These are phyloP conservation scores for Austroboletus rostrupii DNA, from an alignment of 1,284 basidiomycete species.

Conservation along the genomic window DNA sequence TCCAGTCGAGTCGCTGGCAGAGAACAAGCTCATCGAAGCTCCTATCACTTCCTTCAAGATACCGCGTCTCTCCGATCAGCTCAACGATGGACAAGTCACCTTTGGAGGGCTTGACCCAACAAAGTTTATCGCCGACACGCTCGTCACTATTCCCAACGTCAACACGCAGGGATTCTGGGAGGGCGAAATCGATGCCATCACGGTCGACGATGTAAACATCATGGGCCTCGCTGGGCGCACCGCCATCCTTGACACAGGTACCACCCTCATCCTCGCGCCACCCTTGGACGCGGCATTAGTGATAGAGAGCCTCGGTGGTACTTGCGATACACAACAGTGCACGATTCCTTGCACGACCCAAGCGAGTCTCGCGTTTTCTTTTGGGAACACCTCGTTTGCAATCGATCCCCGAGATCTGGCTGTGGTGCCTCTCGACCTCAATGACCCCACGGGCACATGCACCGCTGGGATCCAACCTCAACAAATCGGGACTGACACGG, in stretches of 20 bases:
- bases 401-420: conserved; percentile 71
- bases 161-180: conserved; percentile 77
- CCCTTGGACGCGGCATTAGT: conserved; percentile 54
- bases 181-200: conserved; percentile 54
- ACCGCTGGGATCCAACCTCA: conserved; percentile 71
- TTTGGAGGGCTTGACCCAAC: conserved; percentile 75
- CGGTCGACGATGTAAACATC: conserved; percentile 52
- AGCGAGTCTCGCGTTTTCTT: conserved; percentile 61
- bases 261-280: conserved; percentile 65
- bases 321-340: conserved; percentile 63
- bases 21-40: conserved; percentile 54
- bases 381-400: conserved; percentile 59
- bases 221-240: conserved; percentile 58
- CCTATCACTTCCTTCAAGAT: conserved; percentile 83
- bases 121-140: conserved; percentile 58
- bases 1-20: conserved; percentile 70
- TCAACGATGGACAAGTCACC: conserved; percentile 78
- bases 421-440: conserved; percentile 60
- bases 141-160: conserved; percentile 58
- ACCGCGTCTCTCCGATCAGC: conserved; percentile 65
- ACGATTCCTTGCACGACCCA: conserved; percentile 75
- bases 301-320: conserved; percentile 60
- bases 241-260: conserved; percentile 79
- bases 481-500: conserved; percentile 53
- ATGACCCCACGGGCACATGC: conserved; percentile 66